These are phyloP conservation scores for Solanum hybrid DNA, from an alignment of 305 asterid species.

Conservation along the genomic window DNA sequence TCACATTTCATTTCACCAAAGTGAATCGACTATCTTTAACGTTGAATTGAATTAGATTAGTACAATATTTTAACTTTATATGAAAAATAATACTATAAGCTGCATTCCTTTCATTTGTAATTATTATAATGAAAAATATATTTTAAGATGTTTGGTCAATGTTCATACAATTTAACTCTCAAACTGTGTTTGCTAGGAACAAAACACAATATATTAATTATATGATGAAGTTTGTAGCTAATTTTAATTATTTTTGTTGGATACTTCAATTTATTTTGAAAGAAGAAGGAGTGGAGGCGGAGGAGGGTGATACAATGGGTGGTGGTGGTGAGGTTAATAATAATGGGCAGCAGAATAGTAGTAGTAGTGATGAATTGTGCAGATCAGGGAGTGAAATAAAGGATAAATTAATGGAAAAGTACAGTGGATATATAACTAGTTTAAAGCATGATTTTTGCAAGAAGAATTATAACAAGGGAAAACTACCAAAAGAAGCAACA, in stretches of 20 bases:
- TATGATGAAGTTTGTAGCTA: neutral
- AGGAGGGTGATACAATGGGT: neutral
- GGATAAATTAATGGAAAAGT: conserved; percentile 45
- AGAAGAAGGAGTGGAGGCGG: neutral
- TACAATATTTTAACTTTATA: no score
- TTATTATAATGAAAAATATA: no score
- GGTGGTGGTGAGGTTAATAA: conserved; percentile 30
- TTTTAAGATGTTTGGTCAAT: no score
- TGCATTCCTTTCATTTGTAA: neutral
- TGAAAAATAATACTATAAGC: neutral
- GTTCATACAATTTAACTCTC: neutral
- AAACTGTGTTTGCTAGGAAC: neutral
- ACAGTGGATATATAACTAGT: conserved; percentile 41
- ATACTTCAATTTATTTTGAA: neutral
- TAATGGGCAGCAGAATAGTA: conserved; percentile 6
- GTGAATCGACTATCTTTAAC: neutral
- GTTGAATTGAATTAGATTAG: neutral
- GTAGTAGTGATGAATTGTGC: neutral
- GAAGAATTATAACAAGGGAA: conserved; percentile 37
- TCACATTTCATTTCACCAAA: neutral
- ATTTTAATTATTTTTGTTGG: neutral
- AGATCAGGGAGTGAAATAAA: conserved; percentile 23
- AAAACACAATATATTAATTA: neutral
- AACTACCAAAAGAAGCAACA: conserved; percentile 41
- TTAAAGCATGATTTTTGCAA: conserved; percentile 41